Percentiles rank a stretch among this genome's conserved stretches.
Conservation (phyloP, 371 early-diverging fungal species). For the Blyttiomyces sp. region DNA sequence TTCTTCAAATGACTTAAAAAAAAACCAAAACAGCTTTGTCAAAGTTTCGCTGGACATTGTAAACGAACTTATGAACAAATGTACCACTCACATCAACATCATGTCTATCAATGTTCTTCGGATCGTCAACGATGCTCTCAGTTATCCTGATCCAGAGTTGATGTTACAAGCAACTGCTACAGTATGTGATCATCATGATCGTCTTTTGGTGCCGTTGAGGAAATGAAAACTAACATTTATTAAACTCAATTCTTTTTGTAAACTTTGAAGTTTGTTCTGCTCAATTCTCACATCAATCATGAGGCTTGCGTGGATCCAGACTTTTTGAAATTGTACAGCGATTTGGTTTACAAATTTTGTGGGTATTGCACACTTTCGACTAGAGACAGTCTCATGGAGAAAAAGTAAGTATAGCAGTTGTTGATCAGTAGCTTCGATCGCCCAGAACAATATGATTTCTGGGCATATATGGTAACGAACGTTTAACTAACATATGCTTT, state of each 20-base stretch:
- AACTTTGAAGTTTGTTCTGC: conserved; percentile 59
- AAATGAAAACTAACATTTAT: neutral
- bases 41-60: conserved; percentile 63
- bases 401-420: conserved; percentile 48
- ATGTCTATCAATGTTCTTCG: conserved; percentile 73
- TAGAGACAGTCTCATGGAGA: conserved; percentile 36
- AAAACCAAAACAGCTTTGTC: conserved; percentile 31
- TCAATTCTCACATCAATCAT: conserved; percentile 66
- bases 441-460: neutral
- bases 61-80: conserved; percentile 67
- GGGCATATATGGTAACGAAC: neutral
- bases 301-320: conserved; percentile 63
- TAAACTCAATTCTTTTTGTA: neutral
- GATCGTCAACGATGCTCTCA: conserved; percentile 56
- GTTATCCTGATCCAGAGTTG: conserved; percentile 49
- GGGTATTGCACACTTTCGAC: conserved; percentile 47
- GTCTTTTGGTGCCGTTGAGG: neutral
- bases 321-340: conserved; percentile 57
- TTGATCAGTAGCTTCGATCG: no score
- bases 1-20: neutral
- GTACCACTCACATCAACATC: conserved; percentile 68
- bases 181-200: conserved; percentile 32
- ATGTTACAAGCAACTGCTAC: conserved; percentile 52
- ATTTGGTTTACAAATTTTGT: conserved; percentile 62
- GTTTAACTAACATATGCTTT: neutral